A percentile compares a stretch with the other conserved stretches of the same genome.
Conservation (phyloP, 768 basidiomycete species). For the Sporobolomyces pararoseus region DNA sequence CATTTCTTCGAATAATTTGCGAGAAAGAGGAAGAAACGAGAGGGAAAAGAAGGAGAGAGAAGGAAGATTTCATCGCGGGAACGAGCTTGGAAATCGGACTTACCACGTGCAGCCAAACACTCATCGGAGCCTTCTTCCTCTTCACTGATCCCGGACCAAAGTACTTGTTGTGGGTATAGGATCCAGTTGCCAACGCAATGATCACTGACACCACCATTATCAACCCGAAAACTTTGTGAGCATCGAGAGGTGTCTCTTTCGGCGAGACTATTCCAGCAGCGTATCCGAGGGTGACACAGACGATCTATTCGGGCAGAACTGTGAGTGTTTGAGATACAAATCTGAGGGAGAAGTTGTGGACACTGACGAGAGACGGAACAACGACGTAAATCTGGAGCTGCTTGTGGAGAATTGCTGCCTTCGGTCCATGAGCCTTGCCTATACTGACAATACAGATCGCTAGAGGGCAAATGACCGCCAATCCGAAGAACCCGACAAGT, state of each 20-base stretch:
- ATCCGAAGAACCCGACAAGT: neutral
- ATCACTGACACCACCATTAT: neutral
- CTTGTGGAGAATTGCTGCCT: neutral
- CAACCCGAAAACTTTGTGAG: slow-evolving; percentile 9
- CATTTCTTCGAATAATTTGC: too few species aligned
- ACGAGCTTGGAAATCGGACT: neutral
- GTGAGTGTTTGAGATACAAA: neutral
- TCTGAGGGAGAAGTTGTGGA: neutral
- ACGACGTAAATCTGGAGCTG: slow-evolving; percentile 3
- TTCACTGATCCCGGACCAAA: neutral
- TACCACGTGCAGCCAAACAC: slow-evolving; percentile 6
- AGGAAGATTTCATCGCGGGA: too few species aligned
- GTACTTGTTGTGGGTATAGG: neutral
- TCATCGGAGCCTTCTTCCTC: slow-evolving; percentile 11
- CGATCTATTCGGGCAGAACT: neutral
- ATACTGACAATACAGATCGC: slow-evolving; percentile 11
- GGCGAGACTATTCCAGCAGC: neutral
- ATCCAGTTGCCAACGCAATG: neutral
- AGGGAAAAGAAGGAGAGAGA: too few species aligned
- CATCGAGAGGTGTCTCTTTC: slow-evolving; percentile 12
- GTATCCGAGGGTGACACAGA: slow-evolving; percentile 10
- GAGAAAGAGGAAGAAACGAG: too few species aligned
- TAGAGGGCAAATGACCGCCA: slow-evolving; percentile 12
- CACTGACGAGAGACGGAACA: neutral
- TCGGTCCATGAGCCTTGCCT: slow-evolving; percentile 9